phyloP scores from a whole-genome alignment of 1,284 basidiomycete genomes.

The Wallemia hederae region DNA sequence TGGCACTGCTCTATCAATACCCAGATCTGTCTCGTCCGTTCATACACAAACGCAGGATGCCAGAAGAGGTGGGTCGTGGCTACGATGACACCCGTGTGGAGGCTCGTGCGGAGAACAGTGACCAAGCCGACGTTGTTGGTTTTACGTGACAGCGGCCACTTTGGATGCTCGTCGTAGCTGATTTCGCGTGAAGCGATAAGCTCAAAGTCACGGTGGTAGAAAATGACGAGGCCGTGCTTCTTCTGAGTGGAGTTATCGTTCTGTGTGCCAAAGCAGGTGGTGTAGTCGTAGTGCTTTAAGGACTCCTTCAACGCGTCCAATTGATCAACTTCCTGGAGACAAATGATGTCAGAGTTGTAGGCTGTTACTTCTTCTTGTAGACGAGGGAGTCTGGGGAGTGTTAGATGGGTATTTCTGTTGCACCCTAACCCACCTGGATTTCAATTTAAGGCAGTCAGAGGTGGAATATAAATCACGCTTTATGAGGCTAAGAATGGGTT shows the following conservation, averaged over 20 bases:
- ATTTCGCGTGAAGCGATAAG: not conserved
- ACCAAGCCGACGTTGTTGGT: not conserved
- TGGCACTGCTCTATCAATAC: not conserved
- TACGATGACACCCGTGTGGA: not conserved
- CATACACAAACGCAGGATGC: not conserved
- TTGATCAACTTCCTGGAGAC: not conserved
- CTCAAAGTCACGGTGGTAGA: not conserved
- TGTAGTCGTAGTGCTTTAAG: not conserved
- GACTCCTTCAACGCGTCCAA: not conserved
- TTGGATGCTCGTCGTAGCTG: not conserved
- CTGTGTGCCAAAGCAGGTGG: not conserved
- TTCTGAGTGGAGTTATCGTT: not conserved
- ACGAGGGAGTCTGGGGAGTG: not conserved
- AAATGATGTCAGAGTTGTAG: not conserved
- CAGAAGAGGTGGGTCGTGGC: not conserved
- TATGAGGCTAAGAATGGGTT: not conserved
- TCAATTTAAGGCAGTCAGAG: not conserved
- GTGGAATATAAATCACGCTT: not conserved
- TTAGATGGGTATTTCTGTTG: too few relatives aligned
- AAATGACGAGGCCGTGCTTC: not conserved
- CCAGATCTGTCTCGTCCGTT: not conserved
- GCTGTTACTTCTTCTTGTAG: not conserved
- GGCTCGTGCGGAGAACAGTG: not conserved
- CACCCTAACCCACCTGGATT: too few relatives aligned
- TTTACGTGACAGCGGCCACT: not conserved